These are phyloP conservation scores for Colletotrichum navitas DNA, from an alignment of 2,329 filamentous ascomycete species.

Conservation along the genomic window DNA sequence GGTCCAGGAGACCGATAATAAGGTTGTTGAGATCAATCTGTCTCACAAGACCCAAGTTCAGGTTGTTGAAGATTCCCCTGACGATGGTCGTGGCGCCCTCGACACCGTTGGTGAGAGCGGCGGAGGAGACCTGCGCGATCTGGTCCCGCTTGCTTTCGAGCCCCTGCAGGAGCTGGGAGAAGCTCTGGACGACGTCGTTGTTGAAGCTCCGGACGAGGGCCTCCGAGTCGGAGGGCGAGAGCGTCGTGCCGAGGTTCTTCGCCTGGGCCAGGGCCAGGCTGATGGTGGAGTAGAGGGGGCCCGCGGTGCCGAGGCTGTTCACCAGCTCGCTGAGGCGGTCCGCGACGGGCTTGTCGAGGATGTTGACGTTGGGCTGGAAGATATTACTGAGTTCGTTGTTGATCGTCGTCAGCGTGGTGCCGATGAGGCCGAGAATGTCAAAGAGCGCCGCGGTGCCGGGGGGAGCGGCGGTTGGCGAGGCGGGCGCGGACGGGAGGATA, in stretches of 20 bases:
- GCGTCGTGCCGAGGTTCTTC: background rate
- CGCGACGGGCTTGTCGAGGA: background rate
- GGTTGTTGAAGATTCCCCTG: background rate
- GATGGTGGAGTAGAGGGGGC: background rate
- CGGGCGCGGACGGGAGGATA: background rate
- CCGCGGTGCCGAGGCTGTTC: background rate
- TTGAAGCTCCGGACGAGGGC: background rate
- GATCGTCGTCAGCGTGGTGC: background rate
- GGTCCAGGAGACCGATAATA: background rate
- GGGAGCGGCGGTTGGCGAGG: background rate
- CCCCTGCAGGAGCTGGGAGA: background rate
- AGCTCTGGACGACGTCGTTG: background rate
- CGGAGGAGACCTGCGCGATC: background rate
- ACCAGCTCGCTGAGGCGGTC: background rate
- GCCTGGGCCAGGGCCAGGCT: background rate
- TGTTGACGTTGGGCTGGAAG: background rate
- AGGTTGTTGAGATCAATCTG: background rate
- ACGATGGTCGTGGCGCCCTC: background rate
- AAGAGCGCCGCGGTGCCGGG: background rate
- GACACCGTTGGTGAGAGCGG: background rate
- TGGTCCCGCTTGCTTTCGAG: background rate
- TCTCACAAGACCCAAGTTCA: background rate
- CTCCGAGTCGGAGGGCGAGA: background rate
- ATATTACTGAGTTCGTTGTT: background rate
- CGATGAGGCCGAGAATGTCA: background rate